These are phyloP conservation scores for Endocalyx cinctus DNA, from an alignment of 2,329 filamentous ascomycete species.

Conservation along the genomic window DNA sequence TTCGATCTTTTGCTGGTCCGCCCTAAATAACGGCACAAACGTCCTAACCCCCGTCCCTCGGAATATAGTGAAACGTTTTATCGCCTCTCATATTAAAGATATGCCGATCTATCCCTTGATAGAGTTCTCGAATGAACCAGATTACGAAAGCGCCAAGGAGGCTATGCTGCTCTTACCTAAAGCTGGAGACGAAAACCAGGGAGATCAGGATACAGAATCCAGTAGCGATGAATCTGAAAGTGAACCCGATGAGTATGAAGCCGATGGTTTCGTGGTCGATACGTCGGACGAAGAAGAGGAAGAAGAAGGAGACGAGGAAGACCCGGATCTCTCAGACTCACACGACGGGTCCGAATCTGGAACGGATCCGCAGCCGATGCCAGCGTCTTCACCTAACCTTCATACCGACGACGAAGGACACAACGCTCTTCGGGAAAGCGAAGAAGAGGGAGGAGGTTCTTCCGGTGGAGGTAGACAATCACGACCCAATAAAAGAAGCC, in stretches of 20 bases:
- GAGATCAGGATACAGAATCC: too few species aligned
- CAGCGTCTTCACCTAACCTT: constrained; percentile 20
- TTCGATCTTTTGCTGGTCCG: too few species aligned
- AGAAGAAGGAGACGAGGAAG: constrained; percentile 9
- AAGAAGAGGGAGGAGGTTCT: constrained; percentile 10
- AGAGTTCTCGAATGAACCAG: too few species aligned
- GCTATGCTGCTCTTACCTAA: too few species aligned
- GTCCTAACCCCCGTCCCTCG: too few species aligned
- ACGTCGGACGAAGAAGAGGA: constrained; percentile 6
- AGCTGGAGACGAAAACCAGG: too few species aligned
- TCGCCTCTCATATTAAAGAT: too few species aligned
- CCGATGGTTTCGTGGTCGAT: constrained; percentile 18
- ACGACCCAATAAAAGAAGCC: constrained; percentile 10
- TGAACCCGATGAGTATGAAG: constrained; percentile 16
- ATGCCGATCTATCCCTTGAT: too few species aligned
- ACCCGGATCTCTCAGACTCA: constrained; percentile 20
- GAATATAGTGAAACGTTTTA: too few species aligned
- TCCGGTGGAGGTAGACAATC: constrained; percentile 18
- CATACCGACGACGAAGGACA: constrained; percentile 10
- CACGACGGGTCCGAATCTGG: constrained; percentile 12
- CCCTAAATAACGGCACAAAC: too few species aligned
- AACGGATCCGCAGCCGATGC: constrained; percentile 9
- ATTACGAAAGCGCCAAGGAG: too few species aligned
- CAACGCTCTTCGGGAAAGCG: constrained; percentile 5
- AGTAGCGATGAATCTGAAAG: too few species aligned